Conservation (phyloP, 306 rosid species). For the Prunus salicina region DNA sequence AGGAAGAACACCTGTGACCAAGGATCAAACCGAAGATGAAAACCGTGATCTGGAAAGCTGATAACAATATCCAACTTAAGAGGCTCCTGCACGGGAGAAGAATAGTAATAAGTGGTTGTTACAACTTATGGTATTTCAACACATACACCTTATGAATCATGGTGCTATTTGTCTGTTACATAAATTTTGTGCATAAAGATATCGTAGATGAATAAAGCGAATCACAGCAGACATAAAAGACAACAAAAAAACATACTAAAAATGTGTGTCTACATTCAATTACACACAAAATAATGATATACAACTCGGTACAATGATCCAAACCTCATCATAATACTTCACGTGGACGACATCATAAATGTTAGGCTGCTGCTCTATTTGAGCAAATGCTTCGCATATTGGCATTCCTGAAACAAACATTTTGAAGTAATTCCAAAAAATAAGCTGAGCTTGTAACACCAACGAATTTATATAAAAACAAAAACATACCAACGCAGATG, state of each 20-base stretch:
- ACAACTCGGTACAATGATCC: neutral
- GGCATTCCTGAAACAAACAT: constrained; percentile 74
- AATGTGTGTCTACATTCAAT: neutral
- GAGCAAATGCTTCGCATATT: constrained; percentile 92
- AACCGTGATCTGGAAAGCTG: constrained; percentile 97
- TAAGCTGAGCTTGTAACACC: neutral
- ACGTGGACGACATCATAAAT: constrained; percentile 97
- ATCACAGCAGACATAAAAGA: neutral
- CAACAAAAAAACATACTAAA: neutral
- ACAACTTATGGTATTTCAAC: neutral
- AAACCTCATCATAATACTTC: constrained; percentile 92
- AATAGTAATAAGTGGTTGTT: neutral
- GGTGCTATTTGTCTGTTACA: neutral
- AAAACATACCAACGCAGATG: neutral
- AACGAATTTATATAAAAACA: neutral
- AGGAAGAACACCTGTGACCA: constrained; percentile 80
- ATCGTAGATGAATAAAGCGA: neutral
- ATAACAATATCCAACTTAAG: constrained; percentile 82
- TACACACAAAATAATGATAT: neutral
- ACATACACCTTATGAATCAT: neutral
- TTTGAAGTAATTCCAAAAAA: neutral
- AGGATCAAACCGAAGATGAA: constrained; percentile 96
- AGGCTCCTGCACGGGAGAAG: constrained; percentile 61
- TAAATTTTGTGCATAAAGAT: neutral
- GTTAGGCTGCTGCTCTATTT: constrained; percentile 84